Evolutionary conservation across 805 yeast genomes (phyloP), one percentile per base, ranked within the genome.

Genomic region (Yamadazyma tumulicola): DNA sequence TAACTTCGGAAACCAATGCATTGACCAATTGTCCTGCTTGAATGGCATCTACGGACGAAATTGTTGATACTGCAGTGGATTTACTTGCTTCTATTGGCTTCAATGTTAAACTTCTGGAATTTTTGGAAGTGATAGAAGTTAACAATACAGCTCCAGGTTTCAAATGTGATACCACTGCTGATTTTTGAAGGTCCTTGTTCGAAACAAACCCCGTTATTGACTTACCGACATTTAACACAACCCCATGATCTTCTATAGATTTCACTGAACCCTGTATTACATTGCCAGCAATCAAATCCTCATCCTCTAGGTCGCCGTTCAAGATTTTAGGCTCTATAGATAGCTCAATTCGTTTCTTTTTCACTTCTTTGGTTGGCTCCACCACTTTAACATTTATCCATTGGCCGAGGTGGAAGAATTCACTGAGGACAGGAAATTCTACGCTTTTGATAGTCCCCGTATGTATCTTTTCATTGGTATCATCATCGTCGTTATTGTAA

Each of bases 231-330:
- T 81, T 82, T 27, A 91, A 61, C 37, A 85, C 75, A 16, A 79
- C 74, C 61, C 98, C 98, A 55, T 87, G 96, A 55, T 93, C 99
- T 69, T 93, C 97, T 16, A 85, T 61, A 30, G 94, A 81, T 42
- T 69, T 72, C 15, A 93, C 78, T 2, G 85, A 69, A 16, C 79
- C 89, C 60, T 93, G 98, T 2, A 93, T 53, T 4, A 82, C 53
- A 39, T 75, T 68, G 28, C 86, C 87, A 18, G 68, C 49, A 5
- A 66, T 59, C 31, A 85, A 59, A 54, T 88, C 97, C 29, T 81
- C 88, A 4, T 67, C 74, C 35, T 66, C 73, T 38, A 88, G 61
- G 10, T 62, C 41, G 14, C 69, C 65, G 52, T 93, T 93, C 9
- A 84, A 86, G 27, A 64, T 62, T 31, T 74, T 69, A 6, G 97